Base-by-base conservation (phyloP, 805 yeast genomes). In the Monosporozyma siamensis region DNA sequence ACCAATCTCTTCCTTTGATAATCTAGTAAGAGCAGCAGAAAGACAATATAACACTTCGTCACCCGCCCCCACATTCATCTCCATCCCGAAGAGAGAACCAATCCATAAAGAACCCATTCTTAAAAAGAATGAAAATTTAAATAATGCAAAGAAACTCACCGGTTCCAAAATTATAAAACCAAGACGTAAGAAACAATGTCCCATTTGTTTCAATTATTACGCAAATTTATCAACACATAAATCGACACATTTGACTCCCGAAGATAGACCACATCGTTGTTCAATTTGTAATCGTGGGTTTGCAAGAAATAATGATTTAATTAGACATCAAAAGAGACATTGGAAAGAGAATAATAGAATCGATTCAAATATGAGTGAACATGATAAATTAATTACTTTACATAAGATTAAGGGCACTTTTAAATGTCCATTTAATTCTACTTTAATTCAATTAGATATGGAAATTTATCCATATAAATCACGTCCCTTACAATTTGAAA, bases 301-400 rank as follows among this genome's bases (percentile, higher is more conserved):
- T 64, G 85, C 92, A 12, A 71, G 96, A 45, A 81, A 89, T 34
- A 89, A 89, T 59, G 96, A 88, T 59, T 67, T 89, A 50, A 75
- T 81, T 49, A 72, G 97, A 47, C 97, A 88, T 60, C 78, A 80
- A 53, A 87, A 85, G 62, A 74, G 90, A 44, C 97, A 88, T 61
- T 75, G 88, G 72, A 82, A 82, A 51, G 90, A 82, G 51, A 57
- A 55, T 11, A 34, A 27, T 21, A 17, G 15, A 9, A 26, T 24
- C 15, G 34, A 26, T 32, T 12, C 38, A 3, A 17, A 20, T 3
- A 9, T 38, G 8, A 32, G 43, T 11, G 52, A 51, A 31, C 51
- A 49, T 37, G 55, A 55, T 23, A 59, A 55, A 43, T 42, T 59
- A 26, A 50, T 52, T 26, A 49, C 58, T 10, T 44, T 60, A 43